A percentile compares a stretch with the other conserved stretches of the same genome.
These are phyloP conservation scores for Elsinoe fawcettii DNA, from an alignment of 2,329 filamentous ascomycete genomes.

Conservation along the genomic window DNA sequence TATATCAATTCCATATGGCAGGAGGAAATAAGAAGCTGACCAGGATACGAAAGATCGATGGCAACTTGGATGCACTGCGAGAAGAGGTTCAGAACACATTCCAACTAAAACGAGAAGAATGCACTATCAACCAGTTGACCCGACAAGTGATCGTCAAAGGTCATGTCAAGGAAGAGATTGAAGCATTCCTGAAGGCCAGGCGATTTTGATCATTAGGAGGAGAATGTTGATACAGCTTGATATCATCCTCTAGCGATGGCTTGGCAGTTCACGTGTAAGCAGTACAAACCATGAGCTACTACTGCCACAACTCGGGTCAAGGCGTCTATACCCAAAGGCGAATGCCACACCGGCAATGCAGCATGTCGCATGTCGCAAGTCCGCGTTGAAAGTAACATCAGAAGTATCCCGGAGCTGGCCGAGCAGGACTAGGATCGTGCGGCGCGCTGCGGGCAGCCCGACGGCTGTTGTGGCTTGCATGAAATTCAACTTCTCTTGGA, in stretches of 20 bases:
- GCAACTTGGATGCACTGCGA: constrained; percentile 57
- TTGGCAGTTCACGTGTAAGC: too few species aligned
- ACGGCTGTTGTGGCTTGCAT: background rate
- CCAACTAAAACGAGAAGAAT: constrained; percentile 37
- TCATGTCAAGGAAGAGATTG: constrained; percentile 27
- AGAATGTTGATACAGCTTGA: too few species aligned
- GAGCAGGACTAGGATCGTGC: background rate
- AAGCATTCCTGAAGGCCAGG: constrained; percentile 30
- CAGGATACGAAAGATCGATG: constrained; percentile 69
- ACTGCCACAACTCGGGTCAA: background rate
- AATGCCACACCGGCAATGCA: background rate
- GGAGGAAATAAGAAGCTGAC: constrained; percentile 72
- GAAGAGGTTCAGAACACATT: constrained; percentile 56
- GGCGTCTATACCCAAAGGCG: background rate
- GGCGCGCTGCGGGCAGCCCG: background rate
- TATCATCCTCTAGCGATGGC: too few species aligned
- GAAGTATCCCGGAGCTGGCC: background rate
- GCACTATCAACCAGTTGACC: constrained; percentile 55
- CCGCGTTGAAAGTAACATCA: background rate
- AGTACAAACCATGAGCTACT: too few species aligned
- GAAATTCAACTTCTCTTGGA: background rate
- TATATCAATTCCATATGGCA: constrained; percentile 67
- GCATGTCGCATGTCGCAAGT: background rate
- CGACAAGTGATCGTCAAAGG: constrained; percentile 64
- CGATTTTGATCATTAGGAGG: constrained; percentile 31